Evolutionary conservation across 2,329 filamentous ascomycete species (phyloP).

Genomic region (Penicillium sumatraense): DNA sequence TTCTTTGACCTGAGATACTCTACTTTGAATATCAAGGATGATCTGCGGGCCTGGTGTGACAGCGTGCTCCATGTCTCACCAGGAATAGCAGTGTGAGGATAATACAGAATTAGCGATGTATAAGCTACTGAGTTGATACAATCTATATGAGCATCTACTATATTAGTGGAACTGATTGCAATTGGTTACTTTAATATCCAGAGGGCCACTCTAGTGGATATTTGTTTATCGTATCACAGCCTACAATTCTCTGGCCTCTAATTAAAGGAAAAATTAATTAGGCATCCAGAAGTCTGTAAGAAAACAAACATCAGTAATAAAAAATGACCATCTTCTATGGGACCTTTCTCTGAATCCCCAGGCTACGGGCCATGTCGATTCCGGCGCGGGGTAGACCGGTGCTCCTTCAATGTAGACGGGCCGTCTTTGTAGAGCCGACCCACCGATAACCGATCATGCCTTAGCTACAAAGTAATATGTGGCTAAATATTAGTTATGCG

Average conservation of each 20-base stretch:
- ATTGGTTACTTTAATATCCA: no score
- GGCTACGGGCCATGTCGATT: neutral
- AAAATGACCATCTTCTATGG: neutral
- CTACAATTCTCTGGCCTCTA: no score
- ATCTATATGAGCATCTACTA: no score
- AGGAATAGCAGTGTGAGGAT: neutral
- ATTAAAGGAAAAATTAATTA: no score
- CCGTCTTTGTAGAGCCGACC: neutral
- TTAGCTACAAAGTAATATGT: neutral
- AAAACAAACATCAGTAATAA: no score
- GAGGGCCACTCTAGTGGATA: no score
- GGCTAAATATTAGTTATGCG: neutral
- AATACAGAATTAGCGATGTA: neutral
- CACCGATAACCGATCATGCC: neutral
- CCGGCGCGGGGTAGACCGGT: neutral
- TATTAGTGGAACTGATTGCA: no score
- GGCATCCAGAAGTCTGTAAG: no score
- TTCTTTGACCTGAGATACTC: conserved; percentile 5
- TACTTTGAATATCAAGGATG: neutral
- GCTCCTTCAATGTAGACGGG: neutral
- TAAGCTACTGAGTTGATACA: neutral
- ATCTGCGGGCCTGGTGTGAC: neutral
- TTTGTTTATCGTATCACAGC: no score
- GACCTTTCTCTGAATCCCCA: neutral
- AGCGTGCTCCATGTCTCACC: neutral